Percentiles rank a stretch among this genome's conserved stretches.
These are phyloP conservation scores for Tolypocladium guangdongense DNA, from an alignment of 2,329 filamentous ascomycete species.

Conservation along the genomic window DNA sequence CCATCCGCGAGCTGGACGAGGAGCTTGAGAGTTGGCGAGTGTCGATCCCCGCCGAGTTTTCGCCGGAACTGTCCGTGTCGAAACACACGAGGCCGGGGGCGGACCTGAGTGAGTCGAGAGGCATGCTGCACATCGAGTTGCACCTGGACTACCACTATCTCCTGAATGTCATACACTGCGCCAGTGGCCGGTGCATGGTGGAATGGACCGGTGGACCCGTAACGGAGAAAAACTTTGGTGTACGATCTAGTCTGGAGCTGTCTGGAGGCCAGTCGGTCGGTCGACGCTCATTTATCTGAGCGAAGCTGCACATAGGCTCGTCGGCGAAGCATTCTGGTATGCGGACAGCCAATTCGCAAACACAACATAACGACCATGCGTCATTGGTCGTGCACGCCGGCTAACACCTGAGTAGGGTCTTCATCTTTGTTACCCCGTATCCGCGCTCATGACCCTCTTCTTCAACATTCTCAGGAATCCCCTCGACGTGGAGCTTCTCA, in stretches of 20 bases:
- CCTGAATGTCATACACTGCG: slow-evolving; percentile 42
- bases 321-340: slow-evolving; percentile 39
- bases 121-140: slow-evolving; percentile 35
- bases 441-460: slow-evolving; percentile 42
- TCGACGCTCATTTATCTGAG: slow-evolving; percentile 39
- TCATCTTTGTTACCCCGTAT: slow-evolving; percentile 46
- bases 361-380: not conserved
- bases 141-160: slow-evolving; percentile 46
- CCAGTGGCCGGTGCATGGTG: slow-evolving; percentile 37
- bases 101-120: slow-evolving; percentile 17
- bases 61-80: slow-evolving; percentile 34
- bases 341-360: slow-evolving; percentile 2
- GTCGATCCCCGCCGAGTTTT: slow-evolving; percentile 30
- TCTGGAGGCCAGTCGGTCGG: slow-evolving; percentile 44
- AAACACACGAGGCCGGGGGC: slow-evolving; percentile 14
- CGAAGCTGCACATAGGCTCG: slow-evolving; percentile 28
- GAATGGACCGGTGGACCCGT: slow-evolving; percentile 10
- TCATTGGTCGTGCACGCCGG: not conserved
- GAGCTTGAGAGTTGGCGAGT: slow-evolving; percentile 44
- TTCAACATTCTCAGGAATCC: slow-evolving; percentile 42
- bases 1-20: slow-evolving; percentile 45
- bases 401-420: slow-evolving; percentile 25
- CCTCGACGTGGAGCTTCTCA: slow-evolving; percentile 35
- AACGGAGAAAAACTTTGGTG: slow-evolving; percentile 24
- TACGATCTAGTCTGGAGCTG: slow-evolving; percentile 40